Conservation (phyloP, 2,329 filamentous ascomycete genomes). For the Tolypocladium paradoxum region DNA sequence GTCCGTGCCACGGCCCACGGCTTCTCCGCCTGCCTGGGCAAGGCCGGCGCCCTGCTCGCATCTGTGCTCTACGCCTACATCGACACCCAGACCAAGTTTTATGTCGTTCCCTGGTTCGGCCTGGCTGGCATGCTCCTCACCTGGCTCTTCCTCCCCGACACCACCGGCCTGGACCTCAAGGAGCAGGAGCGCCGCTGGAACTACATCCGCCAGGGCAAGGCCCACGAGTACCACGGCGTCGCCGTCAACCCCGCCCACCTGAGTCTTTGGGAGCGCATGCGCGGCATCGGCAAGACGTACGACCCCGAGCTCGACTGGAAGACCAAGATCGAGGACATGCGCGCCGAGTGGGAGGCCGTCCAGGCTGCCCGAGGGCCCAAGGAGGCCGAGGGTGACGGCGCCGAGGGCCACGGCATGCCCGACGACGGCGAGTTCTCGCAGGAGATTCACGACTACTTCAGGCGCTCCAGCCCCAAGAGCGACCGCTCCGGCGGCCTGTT, state of each 20-base stretch:
- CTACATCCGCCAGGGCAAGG: conserved; percentile 70
- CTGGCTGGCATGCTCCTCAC: conserved; percentile 78
- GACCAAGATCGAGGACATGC: conserved; percentile 76
- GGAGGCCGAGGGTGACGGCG: conserved; percentile 30
- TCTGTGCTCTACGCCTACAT: conserved; percentile 95
- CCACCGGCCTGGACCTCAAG: conserved; percentile 90
- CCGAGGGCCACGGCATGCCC: conserved; percentile 22
- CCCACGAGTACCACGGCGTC: conserved; percentile 81
- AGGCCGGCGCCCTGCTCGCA: conserved; percentile 77
- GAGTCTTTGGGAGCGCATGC: conserved; percentile 75
- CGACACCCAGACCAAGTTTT: conserved; percentile 71
- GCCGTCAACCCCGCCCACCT: conserved; percentile 85
- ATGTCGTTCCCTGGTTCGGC: conserved; percentile 92
- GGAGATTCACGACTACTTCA: conserved; percentile 46
- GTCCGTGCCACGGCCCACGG: conserved; percentile 90
- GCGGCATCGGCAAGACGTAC: conserved; percentile 72
- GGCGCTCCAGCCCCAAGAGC: conserved; percentile 24
- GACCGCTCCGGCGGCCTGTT: conserved; percentile 8
- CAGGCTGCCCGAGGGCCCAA: conserved; percentile 35
- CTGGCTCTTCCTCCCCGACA: conserved; percentile 83
- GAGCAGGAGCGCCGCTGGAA: conserved; percentile 92
- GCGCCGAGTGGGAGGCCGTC: conserved; percentile 47
- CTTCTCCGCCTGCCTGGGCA: conserved; percentile 84
- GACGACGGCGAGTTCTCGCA: conserved; percentile 40
- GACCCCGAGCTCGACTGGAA: conserved; percentile 73